phyloP scores from a whole-genome alignment of 805 yeast genomes.

The Wickerhamiella azymoides region DNA sequence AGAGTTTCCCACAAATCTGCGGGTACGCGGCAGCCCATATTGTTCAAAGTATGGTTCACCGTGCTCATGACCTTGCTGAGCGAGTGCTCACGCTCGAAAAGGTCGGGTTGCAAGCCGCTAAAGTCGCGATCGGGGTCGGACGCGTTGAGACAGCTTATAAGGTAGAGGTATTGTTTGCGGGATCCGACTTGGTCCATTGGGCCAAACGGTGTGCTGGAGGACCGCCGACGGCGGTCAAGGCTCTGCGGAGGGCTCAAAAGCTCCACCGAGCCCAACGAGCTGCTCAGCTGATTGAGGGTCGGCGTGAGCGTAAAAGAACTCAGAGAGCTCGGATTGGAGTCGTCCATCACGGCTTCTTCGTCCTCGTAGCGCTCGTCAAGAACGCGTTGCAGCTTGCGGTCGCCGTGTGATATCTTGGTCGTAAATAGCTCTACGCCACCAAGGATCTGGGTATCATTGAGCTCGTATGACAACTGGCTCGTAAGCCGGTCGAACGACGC shows the following conservation, averaged over 20 bases:
- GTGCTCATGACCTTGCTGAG: constrained; percentile 32
- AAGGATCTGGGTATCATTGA: constrained; percentile 57
- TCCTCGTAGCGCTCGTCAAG: constrained; percentile 42
- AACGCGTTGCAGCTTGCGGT: constrained; percentile 74
- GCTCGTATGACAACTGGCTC: constrained; percentile 68
- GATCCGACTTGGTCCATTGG: constrained; percentile 77
- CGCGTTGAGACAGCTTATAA: constrained; percentile 80
- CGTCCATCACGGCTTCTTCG: constrained; percentile 6
- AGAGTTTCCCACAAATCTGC: constrained; percentile 83
- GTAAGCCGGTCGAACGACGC: constrained; percentile 85
- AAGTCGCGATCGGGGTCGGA: constrained; percentile 96
- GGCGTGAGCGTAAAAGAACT: constrained; percentile 11
- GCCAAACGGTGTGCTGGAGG: constrained; percentile 58
- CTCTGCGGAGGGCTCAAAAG: constrained; percentile 18
- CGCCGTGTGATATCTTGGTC: constrained; percentile 84
- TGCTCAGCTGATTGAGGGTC: constrained; percentile 12
- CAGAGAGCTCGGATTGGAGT: constrained; percentile 1
- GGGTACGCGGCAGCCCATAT: constrained; percentile 33
- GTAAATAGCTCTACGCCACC: constrained; percentile 92
- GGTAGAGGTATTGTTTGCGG: constrained; percentile 76
- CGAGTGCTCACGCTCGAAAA: constrained; percentile 42
- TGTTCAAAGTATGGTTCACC: constrained; percentile 64
- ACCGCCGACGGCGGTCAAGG: constrained; percentile 14
- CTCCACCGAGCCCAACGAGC: constrained; percentile 4
- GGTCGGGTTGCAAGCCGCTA: constrained; percentile 66